A percentile compares a stretch with the other conserved stretches of the same genome.
Evolutionary conservation across 2,329 filamentous ascomycete species (phyloP).

Genomic region (Graphilbum sp.): DNA sequence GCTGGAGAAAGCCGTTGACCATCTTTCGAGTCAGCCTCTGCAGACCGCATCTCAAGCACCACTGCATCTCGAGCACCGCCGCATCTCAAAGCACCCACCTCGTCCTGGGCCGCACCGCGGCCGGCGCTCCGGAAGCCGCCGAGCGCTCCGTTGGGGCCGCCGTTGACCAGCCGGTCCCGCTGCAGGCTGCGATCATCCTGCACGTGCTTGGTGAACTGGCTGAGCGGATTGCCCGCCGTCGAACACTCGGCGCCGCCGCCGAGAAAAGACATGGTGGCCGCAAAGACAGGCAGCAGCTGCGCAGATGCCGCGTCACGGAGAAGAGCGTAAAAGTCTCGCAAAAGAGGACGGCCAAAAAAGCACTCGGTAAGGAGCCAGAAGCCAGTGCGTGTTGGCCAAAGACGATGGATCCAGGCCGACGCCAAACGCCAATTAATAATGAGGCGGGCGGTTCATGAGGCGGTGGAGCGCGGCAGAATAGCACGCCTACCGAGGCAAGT

Average conservation of each 20-base stretch:
- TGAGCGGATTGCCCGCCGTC: conserved; percentile 85
- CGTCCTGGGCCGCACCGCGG: conserved; percentile 56
- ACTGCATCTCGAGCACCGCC: background rate
- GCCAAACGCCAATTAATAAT: background rate
- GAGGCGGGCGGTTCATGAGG: background rate
- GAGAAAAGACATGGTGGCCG: conserved; percentile 72
- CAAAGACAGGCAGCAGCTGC: background rate
- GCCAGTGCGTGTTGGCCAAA: too few relatives aligned
- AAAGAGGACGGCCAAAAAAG: background rate
- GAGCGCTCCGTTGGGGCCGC: conserved; percentile 52
- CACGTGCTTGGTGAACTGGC: conserved; percentile 93
- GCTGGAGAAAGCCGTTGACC: conserved; percentile 83
- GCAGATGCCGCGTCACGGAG: background rate
- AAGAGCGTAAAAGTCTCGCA: background rate
- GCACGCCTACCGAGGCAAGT: conserved; percentile 3
- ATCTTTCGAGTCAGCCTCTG: background rate
- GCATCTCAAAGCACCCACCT: conserved; percentile 29
- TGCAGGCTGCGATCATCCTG: conserved; percentile 93
- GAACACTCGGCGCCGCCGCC: conserved; percentile 94
- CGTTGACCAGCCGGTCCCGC: conserved; percentile 69
- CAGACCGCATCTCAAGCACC: background rate
- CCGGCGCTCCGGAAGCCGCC: conserved; percentile 63
- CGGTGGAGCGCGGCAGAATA: background rate
- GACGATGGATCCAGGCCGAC: too few relatives aligned
- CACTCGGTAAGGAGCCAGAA: too few relatives aligned